Evolutionary conservation across 192 early-diverging fungal genomes (phyloP), one percentile per base, ranked within the genome.

Genomic region (Funneliformis geosporum): DNA sequence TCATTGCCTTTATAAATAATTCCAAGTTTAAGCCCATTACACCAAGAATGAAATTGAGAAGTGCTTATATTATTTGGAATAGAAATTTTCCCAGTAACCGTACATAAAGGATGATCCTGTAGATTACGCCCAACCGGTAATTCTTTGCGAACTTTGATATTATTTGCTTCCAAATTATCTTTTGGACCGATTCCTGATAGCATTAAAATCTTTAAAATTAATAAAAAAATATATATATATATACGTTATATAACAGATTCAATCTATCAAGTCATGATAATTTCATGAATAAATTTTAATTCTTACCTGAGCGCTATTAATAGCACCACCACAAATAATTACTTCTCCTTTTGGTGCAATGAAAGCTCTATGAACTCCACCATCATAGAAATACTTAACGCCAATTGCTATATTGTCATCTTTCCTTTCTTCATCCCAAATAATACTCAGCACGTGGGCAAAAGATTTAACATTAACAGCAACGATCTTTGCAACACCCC

Each of bases 151-250:
- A 65, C 62, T 65, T 65, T 65, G 27, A 65, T 65, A 65, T 27
- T 38, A 28, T 65, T 33, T 8, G 12, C 27, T 23, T 28, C 27
- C 12, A 65, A 65, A 65, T 65, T 65, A 28, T 65, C 11, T 65
- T 28, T 65, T 65, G 62, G 62, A 28, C 62, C 62, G 12, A 65
- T 65, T 65, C 62, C 28, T 10, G 62, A 65, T 23, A 65, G 62
- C 62, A 65, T 65, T 65, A 65, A 65, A 28, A 65, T 65, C 27
- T 65, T 65, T 65, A 33, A 33, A 33, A 23, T 4, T 25, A 8
- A 64, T 27, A 33, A 33, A 33, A 33, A 33, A 33, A 33, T 33
- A 33, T 2, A 33, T 33, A 33, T 33, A 33, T 33, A 33, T n/a
- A n/a, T n/a, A 33, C 33, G 33, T 5, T 23, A 2, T 8, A 28